phyloP scores from a whole-genome alignment of 177 flowering plant species.

The Telopea speciosissima region DNA sequence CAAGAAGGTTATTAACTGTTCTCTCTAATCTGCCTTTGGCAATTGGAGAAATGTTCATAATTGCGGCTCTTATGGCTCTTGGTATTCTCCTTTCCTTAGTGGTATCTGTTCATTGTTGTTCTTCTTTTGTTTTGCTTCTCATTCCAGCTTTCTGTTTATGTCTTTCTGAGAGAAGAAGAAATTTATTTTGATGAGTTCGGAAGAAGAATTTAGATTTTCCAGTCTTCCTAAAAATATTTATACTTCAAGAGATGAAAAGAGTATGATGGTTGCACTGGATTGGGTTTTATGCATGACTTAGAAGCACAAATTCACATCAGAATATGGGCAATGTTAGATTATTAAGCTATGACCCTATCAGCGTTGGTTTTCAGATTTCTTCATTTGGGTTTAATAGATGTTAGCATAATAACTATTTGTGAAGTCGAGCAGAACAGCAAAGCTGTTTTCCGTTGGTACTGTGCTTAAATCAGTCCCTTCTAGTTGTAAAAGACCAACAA shows the following conservation, averaged over 20 bases:
- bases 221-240: no score
- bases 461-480: background rate
- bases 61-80: slow-evolving; percentile 86
- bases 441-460: no score
- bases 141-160: background rate
- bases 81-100: slow-evolving; percentile 32
- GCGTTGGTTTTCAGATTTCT: background rate
- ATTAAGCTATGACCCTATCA: background rate
- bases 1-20: slow-evolving; percentile 49
- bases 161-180: background rate
- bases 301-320: background rate
- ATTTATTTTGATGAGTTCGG: background rate
- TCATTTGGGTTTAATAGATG: background rate
- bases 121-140: background rate
- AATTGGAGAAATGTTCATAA: slow-evolving; percentile 73
- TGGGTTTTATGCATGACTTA: background rate
- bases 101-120: slow-evolving; percentile 2
- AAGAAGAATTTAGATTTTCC: background rate
- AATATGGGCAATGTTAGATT: background rate
- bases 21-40: slow-evolving; percentile 87
- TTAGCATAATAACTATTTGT: background rate
- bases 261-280: background rate
- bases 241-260: no score
- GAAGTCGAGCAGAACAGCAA: background rate
- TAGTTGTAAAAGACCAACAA: background rate